A percentile compares a stretch with the other conserved stretches of the same genome.
Evolutionary conservation across 352 stramenopile species (phyloP).

Genomic region (Thalassiosira hispida): DNA sequence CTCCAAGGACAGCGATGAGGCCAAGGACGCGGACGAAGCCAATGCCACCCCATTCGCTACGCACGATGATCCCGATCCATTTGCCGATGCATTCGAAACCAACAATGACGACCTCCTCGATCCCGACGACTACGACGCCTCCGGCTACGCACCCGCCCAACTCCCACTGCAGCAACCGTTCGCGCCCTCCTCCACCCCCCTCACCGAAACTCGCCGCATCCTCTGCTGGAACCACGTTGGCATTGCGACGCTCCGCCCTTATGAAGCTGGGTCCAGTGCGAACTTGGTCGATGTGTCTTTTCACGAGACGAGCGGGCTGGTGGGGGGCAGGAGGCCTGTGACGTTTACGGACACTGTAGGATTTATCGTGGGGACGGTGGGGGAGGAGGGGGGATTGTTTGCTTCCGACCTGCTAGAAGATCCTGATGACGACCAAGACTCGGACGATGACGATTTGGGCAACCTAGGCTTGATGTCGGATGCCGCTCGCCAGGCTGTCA

Average conservation of each 20-base stretch:
- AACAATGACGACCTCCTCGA: too few species aligned
- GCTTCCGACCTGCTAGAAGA: slow-evolving; percentile 68
- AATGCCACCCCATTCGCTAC: too few species aligned
- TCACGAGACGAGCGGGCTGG: slow-evolving; percentile 59
- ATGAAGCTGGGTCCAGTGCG: slow-evolving; percentile 4
- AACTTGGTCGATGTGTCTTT: slow-evolving; percentile 72
- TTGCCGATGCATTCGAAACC: too few species aligned
- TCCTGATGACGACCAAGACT: slow-evolving; percentile 49
- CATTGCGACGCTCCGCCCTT: slow-evolving; percentile 54
- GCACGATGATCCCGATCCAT: too few species aligned
- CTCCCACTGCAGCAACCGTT: slow-evolving; percentile 40
- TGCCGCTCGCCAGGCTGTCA: slow-evolving; percentile 49
- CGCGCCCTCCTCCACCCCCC: slow-evolving; percentile 69
- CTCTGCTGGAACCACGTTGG: slow-evolving; percentile 84
- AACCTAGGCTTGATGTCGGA: slow-evolving; percentile 61
- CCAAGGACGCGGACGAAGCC: slow-evolving; percentile 37
- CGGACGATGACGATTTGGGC: slow-evolving; percentile 51
- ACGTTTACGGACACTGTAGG: slow-evolving; percentile 74
- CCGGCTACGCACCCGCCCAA: too few species aligned
- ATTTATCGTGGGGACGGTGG: slow-evolving; percentile 80
- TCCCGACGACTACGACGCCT: too few species aligned
- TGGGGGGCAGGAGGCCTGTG: slow-evolving; percentile 52
- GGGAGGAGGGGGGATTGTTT: slow-evolving; percentile 78
- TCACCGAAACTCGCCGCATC: slow-evolving; percentile 67
- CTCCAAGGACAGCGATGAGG: slow-evolving; percentile 17